Evolutionary conservation across 2,329 filamentous ascomycete genomes (phyloP).

Genomic region (Ramularia endophylla): DNA sequence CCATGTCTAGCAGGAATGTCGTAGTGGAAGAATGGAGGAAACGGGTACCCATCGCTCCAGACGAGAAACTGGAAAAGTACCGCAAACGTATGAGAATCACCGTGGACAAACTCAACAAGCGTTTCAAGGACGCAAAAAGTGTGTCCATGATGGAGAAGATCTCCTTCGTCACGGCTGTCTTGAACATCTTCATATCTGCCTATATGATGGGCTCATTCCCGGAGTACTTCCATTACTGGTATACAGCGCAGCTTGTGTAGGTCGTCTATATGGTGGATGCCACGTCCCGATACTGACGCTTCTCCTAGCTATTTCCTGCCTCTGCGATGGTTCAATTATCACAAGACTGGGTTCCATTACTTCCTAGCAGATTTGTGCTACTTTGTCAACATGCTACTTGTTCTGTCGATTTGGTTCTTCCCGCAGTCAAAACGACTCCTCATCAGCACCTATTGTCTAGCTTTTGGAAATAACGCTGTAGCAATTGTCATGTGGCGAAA

Average conservation of each 20-base stretch:
- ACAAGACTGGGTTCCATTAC: conserved; percentile 88
- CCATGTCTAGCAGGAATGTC: conserved; percentile 73
- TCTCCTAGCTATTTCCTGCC: conserved; percentile 81
- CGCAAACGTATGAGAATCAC: conserved; percentile 77
- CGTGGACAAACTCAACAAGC: conserved; percentile 77
- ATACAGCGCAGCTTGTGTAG: conserved; percentile 40
- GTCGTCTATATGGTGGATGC: conserved; percentile 6
- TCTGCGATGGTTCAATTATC: conserved; percentile 86
- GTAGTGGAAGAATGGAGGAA: conserved; percentile 92
- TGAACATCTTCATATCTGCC: conserved; percentile 96
- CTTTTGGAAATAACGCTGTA: conserved; percentile 93
- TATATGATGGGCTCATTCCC: conserved; percentile 85
- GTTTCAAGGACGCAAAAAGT: conserved; percentile 84
- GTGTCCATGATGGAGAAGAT: conserved; percentile 90
- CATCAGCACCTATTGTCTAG: conserved; percentile 84
- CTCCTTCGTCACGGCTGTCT: conserved; percentile 90
- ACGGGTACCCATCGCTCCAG: conserved; percentile 68
- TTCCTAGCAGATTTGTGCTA: conserved; percentile 97
- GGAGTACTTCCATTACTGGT: conserved; percentile 88
- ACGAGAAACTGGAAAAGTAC: conserved; percentile 91
- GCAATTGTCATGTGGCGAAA: conserved; percentile 99
- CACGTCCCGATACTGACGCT: conserved; percentile 11
- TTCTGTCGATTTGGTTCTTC: conserved; percentile 84
- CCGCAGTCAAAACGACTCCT: conserved; percentile 86
- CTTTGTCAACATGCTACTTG: conserved; percentile 84